Conservation (phyloP, 495 filamentous ascomycete genomes). For the Penicillium coffeae region DNA sequence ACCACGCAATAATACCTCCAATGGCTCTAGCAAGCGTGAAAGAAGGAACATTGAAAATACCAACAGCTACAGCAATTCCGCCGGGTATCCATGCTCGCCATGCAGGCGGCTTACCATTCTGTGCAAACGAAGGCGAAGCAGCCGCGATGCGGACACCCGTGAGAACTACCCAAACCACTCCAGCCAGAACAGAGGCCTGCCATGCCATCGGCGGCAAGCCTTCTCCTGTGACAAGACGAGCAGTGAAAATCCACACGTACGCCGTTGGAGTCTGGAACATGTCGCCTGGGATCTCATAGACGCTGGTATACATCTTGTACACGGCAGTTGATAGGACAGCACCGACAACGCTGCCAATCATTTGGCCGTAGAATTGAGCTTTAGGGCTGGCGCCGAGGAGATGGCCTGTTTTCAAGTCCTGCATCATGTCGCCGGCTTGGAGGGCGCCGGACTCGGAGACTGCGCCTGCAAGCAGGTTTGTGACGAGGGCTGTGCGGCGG, state of each 20-base stretch:
- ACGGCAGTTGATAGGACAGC: slow-evolving; percentile 83
- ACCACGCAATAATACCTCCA: slow-evolving; percentile 82
- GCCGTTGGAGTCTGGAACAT: slow-evolving; percentile 92
- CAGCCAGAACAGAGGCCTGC: slow-evolving; percentile 70
- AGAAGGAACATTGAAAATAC: slow-evolving; percentile 96
- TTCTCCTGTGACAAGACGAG: slow-evolving; percentile 87
- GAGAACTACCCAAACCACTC: slow-evolving; percentile 60
- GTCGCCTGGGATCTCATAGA: slow-evolving; percentile 82
- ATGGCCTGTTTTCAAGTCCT: slow-evolving; percentile 96
- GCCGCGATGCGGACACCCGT: slow-evolving; percentile 65
- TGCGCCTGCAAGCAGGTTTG: slow-evolving; percentile 93
- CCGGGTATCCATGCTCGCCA: slow-evolving; percentile 65
- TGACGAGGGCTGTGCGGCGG: slow-evolving; percentile 64
- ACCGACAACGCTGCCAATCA: slow-evolving; percentile 85
- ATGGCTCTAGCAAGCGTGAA: slow-evolving; percentile 89
- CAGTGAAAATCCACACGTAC: slow-evolving; percentile 96
- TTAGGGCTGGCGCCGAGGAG: slow-evolving; percentile 86
- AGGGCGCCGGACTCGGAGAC: slow-evolving; percentile 83
- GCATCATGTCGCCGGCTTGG: slow-evolving; percentile 97
- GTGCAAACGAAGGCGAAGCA: slow-evolving; percentile 30
- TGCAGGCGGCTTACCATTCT: slow-evolving; percentile 20
- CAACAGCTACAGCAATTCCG: slow-evolving; percentile 92
- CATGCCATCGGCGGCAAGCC: slow-evolving; percentile 79
- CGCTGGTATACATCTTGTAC: slow-evolving; percentile 85
- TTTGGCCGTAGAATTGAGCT: slow-evolving; percentile 94